Evolutionary conservation across 805 yeast species (phyloP).

Genomic region (Ogataea henricii): DNA sequence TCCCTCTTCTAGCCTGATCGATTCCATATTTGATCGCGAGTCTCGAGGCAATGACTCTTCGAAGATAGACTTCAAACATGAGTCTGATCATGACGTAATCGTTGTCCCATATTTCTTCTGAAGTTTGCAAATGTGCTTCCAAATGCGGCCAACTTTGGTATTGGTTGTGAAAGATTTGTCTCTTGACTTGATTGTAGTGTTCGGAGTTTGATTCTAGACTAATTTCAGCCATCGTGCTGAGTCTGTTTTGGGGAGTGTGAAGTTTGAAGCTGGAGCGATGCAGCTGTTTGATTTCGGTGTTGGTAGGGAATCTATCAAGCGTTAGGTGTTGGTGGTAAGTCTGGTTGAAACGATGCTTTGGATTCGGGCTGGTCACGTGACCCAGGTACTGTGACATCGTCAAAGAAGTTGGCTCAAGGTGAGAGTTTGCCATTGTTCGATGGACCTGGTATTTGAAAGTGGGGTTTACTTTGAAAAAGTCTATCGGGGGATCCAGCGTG

Average conservation of each 20-base stretch:
- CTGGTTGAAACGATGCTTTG: neutral
- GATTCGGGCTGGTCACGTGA: neutral
- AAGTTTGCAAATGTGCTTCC: conserved; percentile 14
- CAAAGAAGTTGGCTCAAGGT: conserved; percentile 19
- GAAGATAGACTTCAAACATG: conserved; percentile 34
- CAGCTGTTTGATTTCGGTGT: conserved; percentile 10
- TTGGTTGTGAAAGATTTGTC: conserved; percentile 17
- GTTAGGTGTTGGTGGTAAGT: neutral
- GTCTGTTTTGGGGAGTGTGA: conserved; percentile 16
- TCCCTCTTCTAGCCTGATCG: conserved; percentile 24
- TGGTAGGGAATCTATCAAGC: too few relatives aligned
- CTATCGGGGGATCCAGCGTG: conserved; percentile 12
- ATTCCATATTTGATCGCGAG: conserved; percentile 30
- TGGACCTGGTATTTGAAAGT: conserved; percentile 23
- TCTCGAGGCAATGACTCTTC: conserved; percentile 35
- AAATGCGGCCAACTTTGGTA: conserved; percentile 21
- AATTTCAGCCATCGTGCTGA: conserved; percentile 28
- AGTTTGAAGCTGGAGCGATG: conserved; percentile 9
- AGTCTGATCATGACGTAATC: conserved; percentile 28
- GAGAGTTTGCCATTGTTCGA: conserved; percentile 12
- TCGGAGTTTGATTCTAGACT: conserved; percentile 33
- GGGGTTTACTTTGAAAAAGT: conserved; percentile 26
- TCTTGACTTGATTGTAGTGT: conserved; percentile 22
- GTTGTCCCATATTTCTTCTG: conserved; percentile 25
- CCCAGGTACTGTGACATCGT: conserved; percentile 16